These are phyloP conservation scores for Pelargonium citronellum DNA, from an alignment of 441 rosid species.

Conservation along the genomic window DNA sequence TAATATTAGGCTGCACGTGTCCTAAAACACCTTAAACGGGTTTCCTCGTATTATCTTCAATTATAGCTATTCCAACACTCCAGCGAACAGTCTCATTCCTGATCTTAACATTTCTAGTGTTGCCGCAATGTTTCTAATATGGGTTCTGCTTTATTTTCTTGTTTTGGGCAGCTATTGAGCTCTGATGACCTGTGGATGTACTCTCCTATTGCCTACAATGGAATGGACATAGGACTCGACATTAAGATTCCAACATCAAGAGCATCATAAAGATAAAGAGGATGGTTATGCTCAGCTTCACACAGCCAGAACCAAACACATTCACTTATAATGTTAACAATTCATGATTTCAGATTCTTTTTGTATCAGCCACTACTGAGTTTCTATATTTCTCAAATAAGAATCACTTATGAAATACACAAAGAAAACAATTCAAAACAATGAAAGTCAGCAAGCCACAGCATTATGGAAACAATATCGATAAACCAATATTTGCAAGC, in stretches of 20 bases:
- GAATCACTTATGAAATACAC: not conserved
- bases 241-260: constrained; percentile 27
- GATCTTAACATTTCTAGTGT: not conserved
- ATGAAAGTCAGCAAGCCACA: too few relatives aligned
- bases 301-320: not conserved
- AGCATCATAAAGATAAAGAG: constrained; percentile 20
- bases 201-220: constrained; percentile 70
- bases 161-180: constrained; percentile 49
- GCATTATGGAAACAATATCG: too few relatives aligned
- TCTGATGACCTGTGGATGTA: constrained; percentile 73
- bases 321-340: not conserved
- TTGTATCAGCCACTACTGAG: not conserved
- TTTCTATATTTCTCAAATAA: not conserved
- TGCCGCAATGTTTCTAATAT: not conserved
- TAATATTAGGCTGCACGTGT: too few relatives aligned
- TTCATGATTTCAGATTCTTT: not conserved
- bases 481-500: not conserved
- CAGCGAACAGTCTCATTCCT: too few relatives aligned
- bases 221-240: constrained; percentile 66
- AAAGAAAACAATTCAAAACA: too few relatives aligned
- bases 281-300: constrained; percentile 1
- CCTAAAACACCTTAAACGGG: not conserved
- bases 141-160: constrained; percentile 1
- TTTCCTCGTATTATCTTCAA: too few relatives aligned
- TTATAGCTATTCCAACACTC: too few relatives aligned